phyloP scores from a whole-genome alignment of 768 basidiomycete species.

The Phaffia australis region DNA sequence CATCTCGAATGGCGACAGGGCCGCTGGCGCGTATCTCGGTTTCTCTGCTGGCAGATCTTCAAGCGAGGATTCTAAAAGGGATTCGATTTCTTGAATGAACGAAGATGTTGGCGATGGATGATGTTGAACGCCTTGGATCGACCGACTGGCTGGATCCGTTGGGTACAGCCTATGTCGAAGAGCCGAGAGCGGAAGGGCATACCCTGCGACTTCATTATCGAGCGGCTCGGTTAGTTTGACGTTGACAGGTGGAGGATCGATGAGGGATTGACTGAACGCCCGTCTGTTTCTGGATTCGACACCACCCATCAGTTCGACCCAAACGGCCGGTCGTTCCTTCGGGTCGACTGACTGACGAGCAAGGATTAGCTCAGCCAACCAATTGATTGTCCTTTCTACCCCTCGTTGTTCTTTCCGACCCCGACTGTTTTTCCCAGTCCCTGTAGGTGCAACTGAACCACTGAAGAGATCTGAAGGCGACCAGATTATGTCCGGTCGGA shows the following conservation, averaged over 20 bases:
- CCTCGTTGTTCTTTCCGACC: neutral
- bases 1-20: neutral
- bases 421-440: neutral
- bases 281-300: neutral
- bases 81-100: neutral
- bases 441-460: neutral
- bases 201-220: neutral
- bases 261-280: neutral
- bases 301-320: conserved; percentile 9
- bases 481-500: conserved; percentile 10
- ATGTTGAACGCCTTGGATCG: neutral
- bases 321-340: neutral
- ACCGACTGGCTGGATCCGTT: neutral
- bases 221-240: neutral
- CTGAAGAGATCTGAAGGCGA: neutral
- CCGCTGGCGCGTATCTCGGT: conserved; percentile 1
- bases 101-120: neutral
- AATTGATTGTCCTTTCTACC: neutral
- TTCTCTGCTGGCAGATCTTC: neutral
- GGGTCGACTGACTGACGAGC: neutral
- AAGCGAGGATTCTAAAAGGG: conserved; percentile 1
- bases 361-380: neutral
- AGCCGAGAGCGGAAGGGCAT: conserved; percentile 7
- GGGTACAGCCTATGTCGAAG: neutral
- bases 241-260: neutral